Evolutionary conservation across 169 alveolate species (phyloP).

Genomic region (Eimeria acervulina): DNA sequence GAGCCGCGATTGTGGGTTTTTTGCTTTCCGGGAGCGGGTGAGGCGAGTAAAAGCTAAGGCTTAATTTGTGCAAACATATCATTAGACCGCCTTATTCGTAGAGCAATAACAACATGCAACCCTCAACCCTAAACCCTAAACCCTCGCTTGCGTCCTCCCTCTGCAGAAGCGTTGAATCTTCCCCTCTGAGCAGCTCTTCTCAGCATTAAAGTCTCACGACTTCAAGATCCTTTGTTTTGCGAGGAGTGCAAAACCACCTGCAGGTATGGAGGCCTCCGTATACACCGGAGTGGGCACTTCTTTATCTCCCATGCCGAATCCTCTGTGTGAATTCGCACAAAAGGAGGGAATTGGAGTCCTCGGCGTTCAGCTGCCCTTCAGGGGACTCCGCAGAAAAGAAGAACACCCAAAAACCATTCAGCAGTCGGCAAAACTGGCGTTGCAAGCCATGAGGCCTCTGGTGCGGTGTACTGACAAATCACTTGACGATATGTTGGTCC

Average conservation of each 20-base stretch:
- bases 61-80: too few species aligned
- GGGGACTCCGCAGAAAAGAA: conserved; percentile 17
- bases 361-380: conserved; percentile 9
- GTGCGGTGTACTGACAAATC: not conserved
- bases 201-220: not conserved
- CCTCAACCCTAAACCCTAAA: not conserved
- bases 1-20: not conserved
- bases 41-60: not conserved
- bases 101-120: conserved; percentile 15
- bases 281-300: not conserved
- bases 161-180: not conserved
- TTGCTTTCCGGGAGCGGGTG: conserved; percentile 38
- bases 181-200: not conserved
- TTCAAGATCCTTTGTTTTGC: not conserved
- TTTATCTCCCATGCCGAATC: conserved; percentile 53
- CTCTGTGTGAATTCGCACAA: not conserved
- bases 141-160: not conserved
- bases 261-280: conserved; percentile 34
- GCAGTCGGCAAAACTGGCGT: not conserved
- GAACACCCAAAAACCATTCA: not conserved
- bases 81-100: not conserved
- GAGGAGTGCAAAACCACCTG: not conserved
- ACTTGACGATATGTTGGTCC: too few species aligned
- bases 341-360: not conserved
- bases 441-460: conserved; percentile 31